These are phyloP conservation scores for Eurotiales sp. DNA, from an alignment of 2,329 filamentous ascomycete species.

Conservation along the genomic window DNA sequence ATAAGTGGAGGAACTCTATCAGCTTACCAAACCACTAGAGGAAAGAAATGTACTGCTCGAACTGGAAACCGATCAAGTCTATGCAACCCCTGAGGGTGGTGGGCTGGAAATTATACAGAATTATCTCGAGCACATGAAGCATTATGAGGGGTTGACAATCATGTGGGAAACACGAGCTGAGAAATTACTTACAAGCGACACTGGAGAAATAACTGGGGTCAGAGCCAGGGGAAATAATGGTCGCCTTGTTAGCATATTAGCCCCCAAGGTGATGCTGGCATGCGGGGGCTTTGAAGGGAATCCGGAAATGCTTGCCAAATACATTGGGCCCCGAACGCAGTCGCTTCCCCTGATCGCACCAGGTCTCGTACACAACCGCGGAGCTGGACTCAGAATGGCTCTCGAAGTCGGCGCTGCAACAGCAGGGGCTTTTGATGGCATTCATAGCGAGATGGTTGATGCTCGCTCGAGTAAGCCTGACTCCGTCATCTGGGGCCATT, in stretches of 20 bases:
- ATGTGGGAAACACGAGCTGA: conserved; percentile 39
- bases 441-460: conserved; percentile 42
- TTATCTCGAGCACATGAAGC: conserved; percentile 34
- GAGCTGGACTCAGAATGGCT: conserved; percentile 39
- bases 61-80: not conserved
- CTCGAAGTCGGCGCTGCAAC: conserved; percentile 40
- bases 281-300: conserved; percentile 43
- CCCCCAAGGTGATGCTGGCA: conserved; percentile 31
- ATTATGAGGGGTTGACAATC: conserved; percentile 32
- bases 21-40: too few species aligned
- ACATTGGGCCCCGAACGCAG: conserved; percentile 37
- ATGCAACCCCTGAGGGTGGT: too few species aligned
- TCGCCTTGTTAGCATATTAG: conserved; percentile 20
- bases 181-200: conserved; percentile 30
- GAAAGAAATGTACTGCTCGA: not conserved
- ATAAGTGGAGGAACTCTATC: too few species aligned
- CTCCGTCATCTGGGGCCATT: conserved; percentile 40
- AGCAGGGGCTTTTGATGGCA: conserved; percentile 39
- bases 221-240: conserved; percentile 39
- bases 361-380: conserved; percentile 39
- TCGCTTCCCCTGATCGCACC: conserved; percentile 41
- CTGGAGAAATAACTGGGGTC: conserved; percentile 33
- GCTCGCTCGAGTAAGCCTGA: conserved; percentile 40
- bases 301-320: conserved; percentile 39
- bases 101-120: conserved; percentile 37